Percentiles rank a stretch among this genome's conserved stretches.
Evolutionary conservation across 306 rosid species (phyloP).

Genomic region (Gynostemma pentaphyllum): DNA sequence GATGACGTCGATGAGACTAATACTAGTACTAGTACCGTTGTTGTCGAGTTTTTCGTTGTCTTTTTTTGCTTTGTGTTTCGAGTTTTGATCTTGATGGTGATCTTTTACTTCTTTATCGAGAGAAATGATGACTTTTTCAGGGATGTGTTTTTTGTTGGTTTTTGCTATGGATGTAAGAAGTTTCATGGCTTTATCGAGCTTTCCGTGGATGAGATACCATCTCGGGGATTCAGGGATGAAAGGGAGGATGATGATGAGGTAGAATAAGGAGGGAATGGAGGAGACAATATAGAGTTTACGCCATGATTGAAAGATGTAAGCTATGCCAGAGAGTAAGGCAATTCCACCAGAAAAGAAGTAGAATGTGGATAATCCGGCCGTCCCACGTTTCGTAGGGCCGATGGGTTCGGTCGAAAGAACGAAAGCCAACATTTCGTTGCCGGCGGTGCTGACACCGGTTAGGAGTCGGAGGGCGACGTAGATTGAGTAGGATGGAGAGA

Average conservation of each 20-base stretch:
- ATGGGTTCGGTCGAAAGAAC: constrained; percentile 68
- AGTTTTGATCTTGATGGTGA: too few species aligned
- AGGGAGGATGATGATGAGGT: constrained; percentile 34
- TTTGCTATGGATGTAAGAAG: constrained; percentile 53
- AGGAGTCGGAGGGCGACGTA: constrained; percentile 61
- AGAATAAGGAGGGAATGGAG: constrained; percentile 66
- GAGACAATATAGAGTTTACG: constrained; percentile 50
- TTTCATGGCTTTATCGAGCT: constrained; percentile 34
- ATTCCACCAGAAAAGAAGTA: constrained; percentile 79
- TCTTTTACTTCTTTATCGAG: constrained; percentile 44
- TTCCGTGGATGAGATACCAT: constrained; percentile 73
- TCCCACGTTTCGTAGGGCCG: constrained; percentile 55
- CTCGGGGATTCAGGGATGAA: constrained; percentile 72
- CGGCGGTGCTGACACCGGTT: constrained; percentile 67
- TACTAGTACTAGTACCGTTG: background rate
- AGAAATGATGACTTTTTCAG: constrained; percentile 24
- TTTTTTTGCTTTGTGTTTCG: background rate
- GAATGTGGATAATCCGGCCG: constrained; percentile 65
- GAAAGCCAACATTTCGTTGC: constrained; percentile 63
- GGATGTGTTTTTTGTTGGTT: constrained; percentile 40
- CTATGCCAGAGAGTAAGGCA: constrained; percentile 45
- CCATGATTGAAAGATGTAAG: constrained; percentile 55
- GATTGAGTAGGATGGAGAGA: constrained; percentile 40
- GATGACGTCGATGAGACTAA: constrained; percentile 27
- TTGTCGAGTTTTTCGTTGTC: background rate